Evolutionary conservation across 2,329 filamentous ascomycete genomes (phyloP), one percentile per base, ranked within the genome.

Genomic region (Stylonectria norvegica): DNA sequence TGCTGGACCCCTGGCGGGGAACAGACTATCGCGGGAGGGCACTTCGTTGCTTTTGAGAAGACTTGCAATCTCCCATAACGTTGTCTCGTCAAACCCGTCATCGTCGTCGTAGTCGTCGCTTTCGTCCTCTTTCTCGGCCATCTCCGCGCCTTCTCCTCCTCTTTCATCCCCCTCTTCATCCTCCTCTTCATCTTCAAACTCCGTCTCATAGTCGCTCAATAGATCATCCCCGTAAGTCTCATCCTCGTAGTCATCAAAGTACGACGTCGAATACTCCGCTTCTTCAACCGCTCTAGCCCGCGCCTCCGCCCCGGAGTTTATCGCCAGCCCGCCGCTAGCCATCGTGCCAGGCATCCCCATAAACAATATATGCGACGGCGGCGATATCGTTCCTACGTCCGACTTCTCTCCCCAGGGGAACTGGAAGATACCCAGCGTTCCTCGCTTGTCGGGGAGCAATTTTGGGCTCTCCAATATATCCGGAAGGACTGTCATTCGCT

Each of bases 381-480:
- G 59, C 47, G 67, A 68, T 39, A 72, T 58, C 19, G 62, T 73
- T 8, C 73, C 72, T 38, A 69, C 70, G 58, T 82, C 78, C 15
- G 79, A 83, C 51, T 64, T 74, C 61, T 83, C 79, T 11, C 80
- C 80, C 77, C 78, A 83, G 3, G 80, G 78, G 49, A 83, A 83
- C 51, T 81, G 76, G 64, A 81, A 84, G 52, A 83, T 76, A 5
- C 79, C 80, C 14, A 83, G 68, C 9, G 78, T 81, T 10, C 71
- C 77, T 29, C 72, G 69, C 60, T 75, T 78, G 56, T 80, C 67
- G 4, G 73, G 72, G 4, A 83, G 64, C 23, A 78, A 79, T 53
- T 76, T 64, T 4, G 80, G 80, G 47, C 71, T 80, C 57, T 83
- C 80, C 22, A 81, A 55, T 44, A 83, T 83, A 55, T 83, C 80